These are phyloP conservation scores for Eleusine indica DNA, from an alignment of 176 grass and related monocot species.

Conservation along the genomic window DNA sequence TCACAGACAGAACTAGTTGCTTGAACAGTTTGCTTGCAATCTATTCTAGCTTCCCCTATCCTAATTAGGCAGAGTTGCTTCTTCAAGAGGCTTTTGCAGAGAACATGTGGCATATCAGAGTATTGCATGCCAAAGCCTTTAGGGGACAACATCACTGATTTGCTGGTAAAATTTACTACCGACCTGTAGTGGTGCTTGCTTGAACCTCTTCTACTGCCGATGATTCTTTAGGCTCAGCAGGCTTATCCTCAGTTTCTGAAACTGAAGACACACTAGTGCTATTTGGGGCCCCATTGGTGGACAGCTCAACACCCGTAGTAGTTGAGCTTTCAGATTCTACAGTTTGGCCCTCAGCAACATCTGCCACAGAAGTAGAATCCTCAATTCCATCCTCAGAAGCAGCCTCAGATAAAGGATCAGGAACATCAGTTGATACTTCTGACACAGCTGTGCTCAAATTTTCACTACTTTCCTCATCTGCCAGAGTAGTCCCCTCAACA, in stretches of 20 bases:
- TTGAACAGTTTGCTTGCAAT: slow-evolving; percentile 46
- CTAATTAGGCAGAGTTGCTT: slow-evolving; percentile 35
- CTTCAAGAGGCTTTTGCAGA: slow-evolving; percentile 41
- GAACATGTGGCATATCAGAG: slow-evolving; percentile 33
- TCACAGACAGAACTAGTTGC: slow-evolving; percentile 29
- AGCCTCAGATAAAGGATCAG: no score
- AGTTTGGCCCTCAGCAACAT: not conserved
- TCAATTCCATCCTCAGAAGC: not conserved
- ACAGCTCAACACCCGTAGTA: slow-evolving; percentile 19
- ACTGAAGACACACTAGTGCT: slow-evolving; percentile 15
- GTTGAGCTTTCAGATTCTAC: slow-evolving; percentile 32
- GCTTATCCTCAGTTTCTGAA: slow-evolving; percentile 39
- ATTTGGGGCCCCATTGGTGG: slow-evolving; percentile 39
- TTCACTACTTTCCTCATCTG: slow-evolving; percentile 24
- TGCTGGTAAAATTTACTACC: slow-evolving; percentile 48
- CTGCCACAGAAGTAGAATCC: slow-evolving; percentile 29
- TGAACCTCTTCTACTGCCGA: slow-evolving; percentile 41
- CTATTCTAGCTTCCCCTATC: slow-evolving; percentile 37
- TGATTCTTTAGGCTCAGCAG: slow-evolving; percentile 35
- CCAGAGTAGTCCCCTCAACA: slow-evolving; percentile 18
- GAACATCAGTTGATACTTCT: not conserved
- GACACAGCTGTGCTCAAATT: not conserved
- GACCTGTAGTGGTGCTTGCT: slow-evolving; percentile 61
- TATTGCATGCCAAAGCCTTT: slow-evolving; percentile 45
- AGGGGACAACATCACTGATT: slow-evolving; percentile 30